Evolutionary conservation across 225 moss, liverwort and hornwort species (phyloP).

Genomic region (Thuidium tamariscinum): DNA sequence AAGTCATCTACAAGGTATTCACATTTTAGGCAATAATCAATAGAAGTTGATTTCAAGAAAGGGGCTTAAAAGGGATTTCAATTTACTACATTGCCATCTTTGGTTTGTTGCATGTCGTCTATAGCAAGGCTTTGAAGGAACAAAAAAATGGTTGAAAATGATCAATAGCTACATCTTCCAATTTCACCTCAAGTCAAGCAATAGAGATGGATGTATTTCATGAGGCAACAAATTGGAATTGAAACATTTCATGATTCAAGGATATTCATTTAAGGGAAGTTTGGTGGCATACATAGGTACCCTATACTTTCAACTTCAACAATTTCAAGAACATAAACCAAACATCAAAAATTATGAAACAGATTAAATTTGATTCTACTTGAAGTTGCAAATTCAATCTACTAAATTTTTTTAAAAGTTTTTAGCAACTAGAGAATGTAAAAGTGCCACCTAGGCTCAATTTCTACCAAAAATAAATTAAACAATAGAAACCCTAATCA

Average conservation of each 20-base stretch:
- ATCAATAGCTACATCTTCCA: accelerated
- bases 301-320: not conserved
- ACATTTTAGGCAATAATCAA: not conserved
- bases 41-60: not conserved
- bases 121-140: not conserved
- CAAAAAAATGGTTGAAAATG: too few relatives aligned
- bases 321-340: not conserved
- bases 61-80: not conserved
- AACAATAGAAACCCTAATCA: too few relatives aligned
- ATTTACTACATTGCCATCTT: not conserved
- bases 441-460: not conserved
- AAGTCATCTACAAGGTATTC: not conserved
- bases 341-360: not conserved
- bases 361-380: not conserved
- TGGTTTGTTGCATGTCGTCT: not conserved
- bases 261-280: not conserved
- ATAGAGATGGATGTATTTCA: not conserved
- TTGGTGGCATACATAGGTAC: not conserved
- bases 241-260: not conserved
- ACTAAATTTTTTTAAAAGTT: not conserved
- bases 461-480: not conserved
- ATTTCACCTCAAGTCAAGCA: not conserved
- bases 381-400: not conserved
- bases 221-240: not conserved
- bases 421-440: not conserved